Conservation (phyloP, 2,329 filamentous ascomycete species). For the Venturia effusa region DNA sequence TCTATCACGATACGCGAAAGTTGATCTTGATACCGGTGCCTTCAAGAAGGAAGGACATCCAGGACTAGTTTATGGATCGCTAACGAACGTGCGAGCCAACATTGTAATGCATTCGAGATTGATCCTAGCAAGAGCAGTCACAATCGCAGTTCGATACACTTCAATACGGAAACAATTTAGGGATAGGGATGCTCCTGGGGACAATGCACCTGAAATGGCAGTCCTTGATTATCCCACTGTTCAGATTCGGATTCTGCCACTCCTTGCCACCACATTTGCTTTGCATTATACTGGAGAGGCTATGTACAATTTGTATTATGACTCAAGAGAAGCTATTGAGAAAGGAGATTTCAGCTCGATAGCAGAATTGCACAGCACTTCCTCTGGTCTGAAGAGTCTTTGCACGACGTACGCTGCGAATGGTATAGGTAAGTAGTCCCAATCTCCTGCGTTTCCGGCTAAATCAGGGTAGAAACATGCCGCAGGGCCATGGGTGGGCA, state of each 20-base stretch:
- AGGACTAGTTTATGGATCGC: constrained; percentile 39
- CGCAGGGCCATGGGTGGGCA: constrained; percentile 43
- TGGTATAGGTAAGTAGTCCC: constrained; percentile 28
- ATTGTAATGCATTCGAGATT: constrained; percentile 41
- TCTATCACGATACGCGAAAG: constrained; percentile 37
- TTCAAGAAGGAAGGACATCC: constrained; percentile 38
- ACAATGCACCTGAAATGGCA: constrained; percentile 29
- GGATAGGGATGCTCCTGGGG: constrained; percentile 34
- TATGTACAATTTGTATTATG: constrained; percentile 39
- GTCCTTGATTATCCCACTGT: constrained; percentile 45
- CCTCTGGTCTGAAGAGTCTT: constrained; percentile 42
- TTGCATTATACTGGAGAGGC: constrained; percentile 37
- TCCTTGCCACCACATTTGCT: constrained; percentile 42
- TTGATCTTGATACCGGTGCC: constrained; percentile 34
- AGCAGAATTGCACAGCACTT: constrained; percentile 43
- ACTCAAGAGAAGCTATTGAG: constrained; percentile 36
- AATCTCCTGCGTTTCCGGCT: not conserved
- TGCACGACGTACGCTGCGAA: constrained; percentile 43
- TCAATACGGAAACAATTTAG: constrained; percentile 39
- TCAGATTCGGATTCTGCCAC: constrained; percentile 41
- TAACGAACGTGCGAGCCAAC: constrained; percentile 37
- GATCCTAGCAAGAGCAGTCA: constrained; percentile 42
- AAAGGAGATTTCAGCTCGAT: constrained; percentile 39
- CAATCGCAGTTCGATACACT: constrained; percentile 41
- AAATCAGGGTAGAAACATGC: constrained; percentile 31